Evolutionary conservation across 2,329 filamentous ascomycete species (phyloP).

Genomic region (Cercospora sojina): DNA sequence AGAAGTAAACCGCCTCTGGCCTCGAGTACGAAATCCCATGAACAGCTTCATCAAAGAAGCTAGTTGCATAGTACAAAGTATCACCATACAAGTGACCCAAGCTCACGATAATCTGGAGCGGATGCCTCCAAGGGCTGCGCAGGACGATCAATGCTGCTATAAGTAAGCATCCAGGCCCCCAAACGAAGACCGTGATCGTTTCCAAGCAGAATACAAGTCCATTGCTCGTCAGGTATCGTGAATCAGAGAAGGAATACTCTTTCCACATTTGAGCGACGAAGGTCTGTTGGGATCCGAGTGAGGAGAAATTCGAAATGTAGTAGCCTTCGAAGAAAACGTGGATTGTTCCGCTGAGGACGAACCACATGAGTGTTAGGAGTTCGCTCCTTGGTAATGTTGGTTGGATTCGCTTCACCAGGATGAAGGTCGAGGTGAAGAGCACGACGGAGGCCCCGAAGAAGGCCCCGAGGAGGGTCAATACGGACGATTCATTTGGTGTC

Average conservation of each 20-base stretch:
- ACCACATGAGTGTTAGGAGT: constrained; percentile 67
- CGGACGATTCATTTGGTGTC: constrained; percentile 63
- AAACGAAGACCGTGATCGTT: constrained; percentile 71
- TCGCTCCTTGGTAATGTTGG: constrained; percentile 57
- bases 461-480: constrained; percentile 57
- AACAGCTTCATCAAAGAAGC: constrained; percentile 59
- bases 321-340: constrained; percentile 86
- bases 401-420: constrained; percentile 53
- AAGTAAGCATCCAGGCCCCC: constrained; percentile 62
- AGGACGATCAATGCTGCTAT: constrained; percentile 56
- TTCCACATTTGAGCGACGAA: constrained; percentile 88
- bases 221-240: constrained; percentile 78
- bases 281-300: constrained; percentile 66
- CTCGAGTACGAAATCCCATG: constrained; percentile 57
- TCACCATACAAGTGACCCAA: constrained; percentile 65
- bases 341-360: constrained; percentile 68
- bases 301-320: constrained; percentile 68
- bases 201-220: constrained; percentile 87
- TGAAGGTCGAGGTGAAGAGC: constrained; percentile 59
- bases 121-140: constrained; percentile 57
- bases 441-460: constrained; percentile 59
- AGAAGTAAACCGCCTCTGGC: constrained; percentile 64
- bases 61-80: constrained; percentile 63
- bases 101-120: constrained; percentile 60
- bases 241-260: constrained; percentile 84